Conservation (phyloP, 2,329 filamentous ascomycete species). For the Aspergillus udagawae region DNA sequence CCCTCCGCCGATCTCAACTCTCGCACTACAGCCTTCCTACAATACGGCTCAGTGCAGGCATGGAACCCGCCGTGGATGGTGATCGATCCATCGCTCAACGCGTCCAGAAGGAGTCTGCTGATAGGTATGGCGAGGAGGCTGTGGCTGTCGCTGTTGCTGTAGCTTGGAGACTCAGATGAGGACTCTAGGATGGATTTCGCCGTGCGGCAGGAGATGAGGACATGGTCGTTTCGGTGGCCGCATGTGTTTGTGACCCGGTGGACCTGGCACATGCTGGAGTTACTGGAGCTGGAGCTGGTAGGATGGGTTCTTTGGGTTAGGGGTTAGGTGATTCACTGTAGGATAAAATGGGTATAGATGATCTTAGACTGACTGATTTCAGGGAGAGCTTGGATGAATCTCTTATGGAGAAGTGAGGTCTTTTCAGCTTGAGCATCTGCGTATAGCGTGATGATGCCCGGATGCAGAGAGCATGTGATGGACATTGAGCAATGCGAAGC, state of each 20-base stretch:
- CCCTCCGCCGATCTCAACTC: conserved; percentile 6
- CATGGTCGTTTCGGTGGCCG: conserved; percentile 21
- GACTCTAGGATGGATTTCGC: conserved; percentile 7
- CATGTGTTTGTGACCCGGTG: conserved; percentile 20
- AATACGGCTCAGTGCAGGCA: conserved; percentile 16
- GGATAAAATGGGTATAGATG: neutral
- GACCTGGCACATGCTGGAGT: conserved; percentile 16
- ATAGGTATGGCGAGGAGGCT: neutral
- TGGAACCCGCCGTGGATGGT: conserved; percentile 7
- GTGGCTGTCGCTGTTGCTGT: neutral
- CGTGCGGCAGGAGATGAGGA: conserved; percentile 13
- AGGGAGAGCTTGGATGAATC: neutral
- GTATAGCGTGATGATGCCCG: neutral
- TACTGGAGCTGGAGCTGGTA: neutral
- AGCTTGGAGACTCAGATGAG: neutral
- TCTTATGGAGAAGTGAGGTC: neutral
- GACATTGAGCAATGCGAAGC: neutral
- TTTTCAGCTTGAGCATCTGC: neutral
- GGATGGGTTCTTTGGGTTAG: neutral
- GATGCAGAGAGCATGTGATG: neutral
- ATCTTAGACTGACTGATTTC: neutral
- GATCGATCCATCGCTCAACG: neutral
- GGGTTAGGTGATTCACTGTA: neutral
- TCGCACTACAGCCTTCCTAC: conserved; percentile 5
- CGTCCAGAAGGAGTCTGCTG: neutral